Evolutionary conservation across 306 rosid genomes (phyloP).

Genomic region (Cucurbita argyrosperma): DNA sequence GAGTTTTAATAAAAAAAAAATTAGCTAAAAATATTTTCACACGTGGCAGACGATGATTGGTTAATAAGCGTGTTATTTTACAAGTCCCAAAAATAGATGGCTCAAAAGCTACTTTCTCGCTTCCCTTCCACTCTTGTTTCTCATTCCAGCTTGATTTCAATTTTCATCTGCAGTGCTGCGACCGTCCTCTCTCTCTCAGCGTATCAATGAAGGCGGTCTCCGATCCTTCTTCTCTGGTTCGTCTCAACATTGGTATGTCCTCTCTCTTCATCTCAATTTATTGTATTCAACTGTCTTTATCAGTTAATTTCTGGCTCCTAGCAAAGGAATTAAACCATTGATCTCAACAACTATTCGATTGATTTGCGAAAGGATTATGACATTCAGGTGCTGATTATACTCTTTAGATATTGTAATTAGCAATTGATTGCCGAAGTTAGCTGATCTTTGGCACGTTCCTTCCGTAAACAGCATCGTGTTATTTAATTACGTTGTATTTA

Average conservation of each 20-base stretch:
- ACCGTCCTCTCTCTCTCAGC: not conserved
- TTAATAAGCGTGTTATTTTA: not conserved
- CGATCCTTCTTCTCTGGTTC: constrained; percentile 35
- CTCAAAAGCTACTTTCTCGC: not conserved
- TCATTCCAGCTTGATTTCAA: not conserved
- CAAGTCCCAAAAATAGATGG: not conserved
- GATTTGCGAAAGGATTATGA: not conserved
- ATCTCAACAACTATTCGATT: not conserved
- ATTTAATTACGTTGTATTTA: not conserved
- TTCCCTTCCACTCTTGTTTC: not conserved
- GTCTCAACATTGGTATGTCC: constrained; percentile 57
- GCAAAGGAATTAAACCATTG: not conserved
- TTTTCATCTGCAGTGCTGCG: not conserved
- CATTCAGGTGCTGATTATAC: not conserved
- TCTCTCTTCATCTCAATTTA: not conserved
- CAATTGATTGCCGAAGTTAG: not conserved
- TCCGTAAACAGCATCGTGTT: not conserved
- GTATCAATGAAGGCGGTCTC: constrained; percentile 15
- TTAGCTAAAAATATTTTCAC: no score
- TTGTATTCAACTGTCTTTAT: not conserved
- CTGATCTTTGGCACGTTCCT: not conserved
- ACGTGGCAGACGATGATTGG: not conserved
- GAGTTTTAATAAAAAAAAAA: no score
- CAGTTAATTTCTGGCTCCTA: not conserved
- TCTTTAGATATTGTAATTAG: not conserved